A percentile compares a stretch with the other conserved stretches of the same genome.
Evolutionary conservation across 2,329 filamentous ascomycete genomes (phyloP).

Genomic region (Proliferodiscus dingleyae): DNA sequence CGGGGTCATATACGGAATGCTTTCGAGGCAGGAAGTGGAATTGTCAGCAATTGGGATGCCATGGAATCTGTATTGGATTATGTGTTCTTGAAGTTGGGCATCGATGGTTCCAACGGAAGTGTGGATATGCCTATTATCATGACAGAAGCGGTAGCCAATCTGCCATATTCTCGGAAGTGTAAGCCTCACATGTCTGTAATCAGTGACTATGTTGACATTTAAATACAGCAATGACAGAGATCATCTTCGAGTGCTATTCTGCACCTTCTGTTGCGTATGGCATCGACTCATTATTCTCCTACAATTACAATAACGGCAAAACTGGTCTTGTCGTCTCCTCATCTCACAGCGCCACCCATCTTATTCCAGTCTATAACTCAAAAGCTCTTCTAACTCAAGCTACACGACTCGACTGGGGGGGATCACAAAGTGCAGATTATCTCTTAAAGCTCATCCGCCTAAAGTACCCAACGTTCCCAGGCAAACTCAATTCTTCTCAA

Average conservation of each 20-base stretch:
- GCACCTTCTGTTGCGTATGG: conserved; percentile 89
- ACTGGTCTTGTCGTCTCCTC: conserved; percentile 88
- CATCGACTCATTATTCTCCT: conserved; percentile 95
- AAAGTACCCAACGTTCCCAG: conserved; percentile 87
- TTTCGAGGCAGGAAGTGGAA: conserved; percentile 84
- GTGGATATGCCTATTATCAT: conserved; percentile 88
- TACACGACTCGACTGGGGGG: conserved; percentile 90
- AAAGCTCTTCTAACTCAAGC: conserved; percentile 82
- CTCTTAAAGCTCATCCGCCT: conserved; percentile 81
- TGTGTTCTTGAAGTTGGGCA: conserved; percentile 85
- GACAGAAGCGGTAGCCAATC: conserved; percentile 90
- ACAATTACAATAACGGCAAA: conserved; percentile 76
- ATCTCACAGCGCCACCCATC: conserved; percentile 87
- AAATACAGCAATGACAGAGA: conserved; percentile 82
- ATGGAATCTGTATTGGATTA: conserved; percentile 95
- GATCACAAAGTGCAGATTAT: conserved; percentile 85
- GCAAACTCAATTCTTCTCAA: conserved; percentile 80
- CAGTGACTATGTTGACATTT: conserved; percentile 27
- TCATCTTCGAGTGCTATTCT: conserved; percentile 92
- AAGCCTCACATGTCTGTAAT: conserved; percentile 33
- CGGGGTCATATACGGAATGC: conserved; percentile 84
- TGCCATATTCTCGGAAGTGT: conserved; percentile 86
- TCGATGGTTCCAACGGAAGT: conserved; percentile 68
- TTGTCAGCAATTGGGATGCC: conserved; percentile 96
- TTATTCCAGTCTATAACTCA: conserved; percentile 86